These are phyloP conservation scores for Pyricularia pennisetigena DNA, from an alignment of 2,329 filamentous ascomycete species.

Conservation along the genomic window DNA sequence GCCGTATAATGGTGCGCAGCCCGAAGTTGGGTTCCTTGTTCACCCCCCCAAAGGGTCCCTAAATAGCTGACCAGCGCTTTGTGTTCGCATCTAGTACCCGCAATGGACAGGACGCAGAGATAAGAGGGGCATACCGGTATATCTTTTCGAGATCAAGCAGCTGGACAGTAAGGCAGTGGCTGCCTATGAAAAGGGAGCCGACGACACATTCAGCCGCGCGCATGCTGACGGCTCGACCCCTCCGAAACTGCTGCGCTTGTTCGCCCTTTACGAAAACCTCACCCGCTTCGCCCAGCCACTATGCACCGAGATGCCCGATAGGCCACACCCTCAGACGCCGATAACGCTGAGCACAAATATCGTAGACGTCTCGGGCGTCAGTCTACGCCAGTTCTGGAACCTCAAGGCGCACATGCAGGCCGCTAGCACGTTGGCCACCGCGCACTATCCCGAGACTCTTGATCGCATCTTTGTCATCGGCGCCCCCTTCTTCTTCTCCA, in stretches of 20 bases:
- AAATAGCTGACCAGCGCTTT: background rate
- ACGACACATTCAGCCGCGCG: slow-evolving; percentile 48
- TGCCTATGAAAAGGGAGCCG: slow-evolving; percentile 63
- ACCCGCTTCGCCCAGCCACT: slow-evolving; percentile 80
- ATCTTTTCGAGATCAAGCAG: slow-evolving; percentile 78
- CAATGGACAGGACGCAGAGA: slow-evolving; percentile 93
- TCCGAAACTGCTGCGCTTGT: slow-evolving; percentile 71
- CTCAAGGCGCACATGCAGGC: slow-evolving; percentile 90
- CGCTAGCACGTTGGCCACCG: slow-evolving; percentile 77
- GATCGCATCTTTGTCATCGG: slow-evolving; percentile 74
- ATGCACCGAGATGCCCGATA: slow-evolving; percentile 64
- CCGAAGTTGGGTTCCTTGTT: background rate
- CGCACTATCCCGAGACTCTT: slow-evolving; percentile 89
- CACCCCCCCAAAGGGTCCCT: too few relatives aligned
- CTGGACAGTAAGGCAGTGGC: slow-evolving; percentile 75
- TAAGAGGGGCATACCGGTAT: slow-evolving; percentile 82
- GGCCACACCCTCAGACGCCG: slow-evolving; percentile 63
- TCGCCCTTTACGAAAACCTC: slow-evolving; percentile 89
- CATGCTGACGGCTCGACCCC: slow-evolving; percentile 57
- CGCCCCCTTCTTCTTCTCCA: slow-evolving; percentile 83
- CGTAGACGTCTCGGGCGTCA: slow-evolving; percentile 82
- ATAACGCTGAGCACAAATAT: slow-evolving; percentile 92
- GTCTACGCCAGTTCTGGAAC: slow-evolving; percentile 92
- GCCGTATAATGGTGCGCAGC: slow-evolving; percentile 56
- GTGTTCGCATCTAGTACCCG: slow-evolving; percentile 53